Evolutionary conservation across 257 asterid genomes (phyloP).

Genomic region (Nicotiana benthamiana): DNA sequence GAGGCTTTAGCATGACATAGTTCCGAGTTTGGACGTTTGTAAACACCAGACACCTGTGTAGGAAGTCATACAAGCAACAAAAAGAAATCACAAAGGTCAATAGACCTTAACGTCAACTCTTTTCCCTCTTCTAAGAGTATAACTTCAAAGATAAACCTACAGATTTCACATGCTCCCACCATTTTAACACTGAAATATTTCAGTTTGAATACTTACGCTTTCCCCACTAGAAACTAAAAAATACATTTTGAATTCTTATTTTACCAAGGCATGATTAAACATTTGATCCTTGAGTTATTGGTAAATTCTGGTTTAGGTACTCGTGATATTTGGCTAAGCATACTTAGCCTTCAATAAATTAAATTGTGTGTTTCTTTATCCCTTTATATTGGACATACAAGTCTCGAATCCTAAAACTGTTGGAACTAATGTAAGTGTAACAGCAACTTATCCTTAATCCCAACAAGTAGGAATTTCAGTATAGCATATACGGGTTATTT

Average conservation of each 20-base stretch:
- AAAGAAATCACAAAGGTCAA: background rate
- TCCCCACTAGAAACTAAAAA: background rate
- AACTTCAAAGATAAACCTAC: background rate
- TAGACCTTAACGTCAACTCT: background rate
- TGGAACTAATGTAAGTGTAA: background rate
- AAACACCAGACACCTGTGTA: conserved; percentile 78
- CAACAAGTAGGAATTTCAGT: background rate
- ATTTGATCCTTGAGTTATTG: background rate
- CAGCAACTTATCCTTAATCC: background rate
- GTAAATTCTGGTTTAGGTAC: background rate
- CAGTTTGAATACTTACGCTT: background rate
- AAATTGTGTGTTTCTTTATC: background rate
- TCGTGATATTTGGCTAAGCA: background rate
- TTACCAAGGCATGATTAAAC: background rate
- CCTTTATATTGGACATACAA: background rate
- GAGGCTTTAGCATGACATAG: conserved; percentile 60
- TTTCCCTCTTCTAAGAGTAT: background rate
- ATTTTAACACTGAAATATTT: background rate
- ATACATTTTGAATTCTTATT: background rate
- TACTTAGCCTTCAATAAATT: background rate
- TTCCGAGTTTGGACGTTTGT: conserved; percentile 71
- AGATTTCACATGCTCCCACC: background rate
- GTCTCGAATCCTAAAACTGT: background rate
- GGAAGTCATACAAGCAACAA: conserved; percentile 5
- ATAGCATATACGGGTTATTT: background rate